Base-by-base conservation (phyloP, 345 rosid species). In the Aquilaria sinensis region DNA sequence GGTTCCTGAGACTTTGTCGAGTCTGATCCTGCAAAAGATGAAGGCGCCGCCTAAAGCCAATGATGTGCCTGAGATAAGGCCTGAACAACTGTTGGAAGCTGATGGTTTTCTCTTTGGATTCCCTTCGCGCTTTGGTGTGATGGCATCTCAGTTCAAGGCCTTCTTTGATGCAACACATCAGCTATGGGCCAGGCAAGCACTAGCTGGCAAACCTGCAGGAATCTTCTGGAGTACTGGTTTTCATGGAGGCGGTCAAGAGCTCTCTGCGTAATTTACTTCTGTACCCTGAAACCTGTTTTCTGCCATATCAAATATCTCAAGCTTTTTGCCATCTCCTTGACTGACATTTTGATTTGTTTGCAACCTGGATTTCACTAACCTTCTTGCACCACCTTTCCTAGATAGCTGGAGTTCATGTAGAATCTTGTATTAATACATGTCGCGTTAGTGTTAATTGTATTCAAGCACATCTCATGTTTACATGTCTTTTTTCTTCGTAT, bases 181-280 rank as follows among this genome's bases (percentile, higher is more conserved):
- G 51, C 76, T 83, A 49, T 93, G 97, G 94, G 73, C 77, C 64
- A 31, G 83, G 58, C 97, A 90, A 67, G 85, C 86, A 60, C 97
- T 90, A 6, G 94, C 98, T 0, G 98, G 98, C 13, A 93, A 93
- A 68, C 98, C 98, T 3, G 98, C 97, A 0, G 97, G 98, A 48
- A 85, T 93, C 76, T 93, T 93, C 75, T 93, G 98, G 97, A 93
- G 96, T 68, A 90, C 97, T 2, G 98, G 98, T 59, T 93, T 90
- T 68, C 90, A 81, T 53, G 97, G 97, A 16, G 98, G 97, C 62
- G 98, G 98, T 59, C 96, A 93, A 75, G 98, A 93, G 72, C 98
- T 93, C 49, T 72, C 92, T 2, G 98, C 98, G 96, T 93, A 68
- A 83, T 94, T 71, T 58, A 58, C n/a, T 63, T 64, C 59, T 16